Conservation (phyloP, 139 green algal genomes). For the Zygnema circumcarinatum region DNA sequence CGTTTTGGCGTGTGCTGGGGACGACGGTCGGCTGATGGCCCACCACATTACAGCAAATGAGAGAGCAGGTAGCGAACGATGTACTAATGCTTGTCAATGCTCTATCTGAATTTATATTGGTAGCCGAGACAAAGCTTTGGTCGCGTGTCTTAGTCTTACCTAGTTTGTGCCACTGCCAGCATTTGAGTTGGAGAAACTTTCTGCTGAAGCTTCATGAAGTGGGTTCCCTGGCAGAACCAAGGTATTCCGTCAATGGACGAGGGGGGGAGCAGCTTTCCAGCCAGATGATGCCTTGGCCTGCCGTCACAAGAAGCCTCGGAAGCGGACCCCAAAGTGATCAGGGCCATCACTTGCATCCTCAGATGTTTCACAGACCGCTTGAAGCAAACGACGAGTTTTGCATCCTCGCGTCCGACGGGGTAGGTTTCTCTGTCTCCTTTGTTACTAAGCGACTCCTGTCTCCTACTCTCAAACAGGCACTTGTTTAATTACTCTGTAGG, state of each 20-base stretch:
- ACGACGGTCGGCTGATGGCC: neutral
- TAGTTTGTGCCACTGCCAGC: too few relatives aligned
- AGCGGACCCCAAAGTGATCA: constrained; percentile 16
- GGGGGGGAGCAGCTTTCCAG: neutral
- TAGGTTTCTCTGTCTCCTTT: constrained; percentile 3
- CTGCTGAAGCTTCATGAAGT: too few relatives aligned
- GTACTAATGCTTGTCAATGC: neutral
- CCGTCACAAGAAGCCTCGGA: constrained; percentile 25
- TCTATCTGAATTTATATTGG: neutral
- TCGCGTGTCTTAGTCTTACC: too few relatives aligned
- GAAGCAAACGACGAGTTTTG: constrained; percentile 32
- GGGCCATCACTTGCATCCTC: neutral
- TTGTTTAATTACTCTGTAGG: too few relatives aligned
- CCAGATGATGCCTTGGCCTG: constrained; percentile 20
- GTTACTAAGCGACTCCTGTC: too few relatives aligned
- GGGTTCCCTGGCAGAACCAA: too few relatives aligned
- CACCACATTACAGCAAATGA: neutral
- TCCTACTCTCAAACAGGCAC: too few relatives aligned
- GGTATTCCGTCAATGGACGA: too few relatives aligned
- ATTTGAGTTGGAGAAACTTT: too few relatives aligned
- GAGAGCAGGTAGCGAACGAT: neutral
- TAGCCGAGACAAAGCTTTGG: too few relatives aligned
- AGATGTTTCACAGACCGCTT: constrained; percentile 3
- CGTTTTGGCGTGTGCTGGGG: neutral
- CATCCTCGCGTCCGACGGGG: constrained; percentile 45